Base-by-base conservation (phyloP, 2,329 filamentous ascomycete genomes). In the Grosmannia serpens region DNA sequence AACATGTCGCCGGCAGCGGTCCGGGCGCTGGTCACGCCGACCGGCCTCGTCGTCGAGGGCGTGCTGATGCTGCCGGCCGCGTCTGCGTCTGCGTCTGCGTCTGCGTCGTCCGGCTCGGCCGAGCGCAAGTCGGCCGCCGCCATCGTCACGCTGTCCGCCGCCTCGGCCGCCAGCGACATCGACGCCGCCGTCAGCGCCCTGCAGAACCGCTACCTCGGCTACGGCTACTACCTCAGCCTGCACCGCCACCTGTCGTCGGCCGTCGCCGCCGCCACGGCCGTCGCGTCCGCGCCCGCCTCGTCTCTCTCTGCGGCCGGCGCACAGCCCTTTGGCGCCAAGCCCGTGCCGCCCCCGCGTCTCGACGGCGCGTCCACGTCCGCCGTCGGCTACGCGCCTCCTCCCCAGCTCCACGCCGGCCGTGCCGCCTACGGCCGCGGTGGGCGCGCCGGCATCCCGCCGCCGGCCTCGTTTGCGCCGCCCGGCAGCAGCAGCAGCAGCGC, bases 141-240 rank as follows among this genome's bases (percentile, higher is more conserved):
- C 5, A 89, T 96, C 65, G 87, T 94, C 52, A 91, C 87, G 0
- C 73, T 96, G 33, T 84, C 87, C 1, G 84, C 87, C 59, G 89
- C 94, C 63, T 94, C 90, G 0, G 83, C 90, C 0, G 87, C 87
- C 0, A 87, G 85, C 27, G 89, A 95, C 59, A 91, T 96, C 57
- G 91, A 96, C 66, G 79, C 83, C 4, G 82, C 86, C 0, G 88
- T 95, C 56, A 92, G 85, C 67, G 74, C 81, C 4, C 74, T 96
- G 35, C 89, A 95, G 67, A 91, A 94, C 63, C 84, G 81, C 64
- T 96, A 96, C 68, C 75, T 96, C 20, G 91, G 91, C 20, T 90
- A 84, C 68, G 91, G 91, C 6, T 90, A 87, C 73, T 87, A 91
- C 70, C 76, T 96, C 2, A 86, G 83, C 8, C 78, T 95, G 51